Percentiles rank a stretch among this genome's conserved stretches.
Conservation (phyloP, 2,329 filamentous ascomycete species). For the Mollisiaceae sp. region DNA sequence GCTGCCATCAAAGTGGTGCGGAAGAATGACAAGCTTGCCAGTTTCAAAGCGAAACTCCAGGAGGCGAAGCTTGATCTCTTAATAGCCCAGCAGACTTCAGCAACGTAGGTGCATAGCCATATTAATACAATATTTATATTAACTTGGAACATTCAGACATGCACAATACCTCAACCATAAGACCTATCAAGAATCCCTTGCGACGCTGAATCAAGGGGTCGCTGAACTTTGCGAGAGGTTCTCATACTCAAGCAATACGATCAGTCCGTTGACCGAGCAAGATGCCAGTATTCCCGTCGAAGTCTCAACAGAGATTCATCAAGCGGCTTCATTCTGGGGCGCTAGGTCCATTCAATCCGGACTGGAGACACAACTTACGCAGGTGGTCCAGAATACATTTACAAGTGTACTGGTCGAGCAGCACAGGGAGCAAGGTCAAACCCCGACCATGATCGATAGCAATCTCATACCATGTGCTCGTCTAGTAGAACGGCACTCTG, state of each 20-base stretch:
- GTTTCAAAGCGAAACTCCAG: slow-evolving; percentile 12
- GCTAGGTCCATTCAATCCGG: neutral
- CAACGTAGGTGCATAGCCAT: slow-evolving; percentile 1
- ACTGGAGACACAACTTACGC: slow-evolving; percentile 4
- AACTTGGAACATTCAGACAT: neutral
- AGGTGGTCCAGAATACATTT: neutral
- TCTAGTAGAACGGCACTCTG: neutral
- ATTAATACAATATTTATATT: neutral
- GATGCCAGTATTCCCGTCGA: neutral
- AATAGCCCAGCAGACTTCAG: slow-evolving; percentile 10
- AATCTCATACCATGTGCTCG: neutral
- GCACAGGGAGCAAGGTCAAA: neutral
- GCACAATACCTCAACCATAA: slow-evolving; percentile 6
- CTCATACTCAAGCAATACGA: neutral
- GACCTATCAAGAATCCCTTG: neutral
- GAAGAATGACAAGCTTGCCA: slow-evolving; percentile 13
- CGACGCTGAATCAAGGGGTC: slow-evolving; percentile 2
- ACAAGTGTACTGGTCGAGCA: neutral
- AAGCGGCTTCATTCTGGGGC: neutral
- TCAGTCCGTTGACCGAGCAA: neutral
- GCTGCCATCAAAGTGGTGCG: slow-evolving; percentile 11
- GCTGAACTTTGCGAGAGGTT: slow-evolving; percentile 1
- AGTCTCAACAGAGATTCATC: neutral
- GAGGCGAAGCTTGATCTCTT: slow-evolving; percentile 11
- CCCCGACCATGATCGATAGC: neutral